phyloP scores from a whole-genome alignment of 441 rosid genomes.

The Adansonia madagascariensis region DNA sequence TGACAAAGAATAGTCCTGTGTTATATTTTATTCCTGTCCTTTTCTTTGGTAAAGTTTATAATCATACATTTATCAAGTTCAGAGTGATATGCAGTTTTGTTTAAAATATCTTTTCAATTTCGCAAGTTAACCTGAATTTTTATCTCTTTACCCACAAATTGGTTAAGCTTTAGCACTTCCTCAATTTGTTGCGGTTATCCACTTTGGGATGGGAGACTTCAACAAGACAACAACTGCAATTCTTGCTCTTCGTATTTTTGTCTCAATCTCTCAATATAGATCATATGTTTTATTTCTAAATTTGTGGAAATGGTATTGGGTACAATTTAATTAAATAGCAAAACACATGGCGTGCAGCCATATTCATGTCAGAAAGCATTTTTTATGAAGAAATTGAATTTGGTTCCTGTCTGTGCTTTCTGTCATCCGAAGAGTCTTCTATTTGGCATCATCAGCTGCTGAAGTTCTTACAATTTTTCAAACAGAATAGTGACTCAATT shows the following conservation, averaged over 20 bases:
- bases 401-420: conserved; percentile 9
- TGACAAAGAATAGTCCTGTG: neutral
- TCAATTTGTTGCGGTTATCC: neutral
- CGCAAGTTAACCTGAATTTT: neutral
- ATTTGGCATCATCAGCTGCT: conserved; percentile 22
- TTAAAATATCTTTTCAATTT: neutral
- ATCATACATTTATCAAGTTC: neutral
- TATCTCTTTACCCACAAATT: neutral
- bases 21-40: neutral
- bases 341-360: neutral
- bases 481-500: conserved; percentile 59
- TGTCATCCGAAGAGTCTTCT: conserved; percentile 15
- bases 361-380: neutral
- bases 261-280: conserved; percentile 10
- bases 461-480: conserved; percentile 18
- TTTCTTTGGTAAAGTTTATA: neutral
- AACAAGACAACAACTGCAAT: neutral
- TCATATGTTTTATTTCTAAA: neutral
- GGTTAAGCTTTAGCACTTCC: neutral
- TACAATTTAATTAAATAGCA: neutral
- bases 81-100: neutral
- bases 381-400: conserved; percentile 11
- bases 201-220: conserved; percentile 3
- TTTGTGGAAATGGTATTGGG: neutral
- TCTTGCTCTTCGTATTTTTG: neutral